A percentile compares a stretch with the other conserved stretches of the same genome.
phyloP scores from a whole-genome alignment of 108 stramenopile species.

The Epithemia pelagica region DNA sequence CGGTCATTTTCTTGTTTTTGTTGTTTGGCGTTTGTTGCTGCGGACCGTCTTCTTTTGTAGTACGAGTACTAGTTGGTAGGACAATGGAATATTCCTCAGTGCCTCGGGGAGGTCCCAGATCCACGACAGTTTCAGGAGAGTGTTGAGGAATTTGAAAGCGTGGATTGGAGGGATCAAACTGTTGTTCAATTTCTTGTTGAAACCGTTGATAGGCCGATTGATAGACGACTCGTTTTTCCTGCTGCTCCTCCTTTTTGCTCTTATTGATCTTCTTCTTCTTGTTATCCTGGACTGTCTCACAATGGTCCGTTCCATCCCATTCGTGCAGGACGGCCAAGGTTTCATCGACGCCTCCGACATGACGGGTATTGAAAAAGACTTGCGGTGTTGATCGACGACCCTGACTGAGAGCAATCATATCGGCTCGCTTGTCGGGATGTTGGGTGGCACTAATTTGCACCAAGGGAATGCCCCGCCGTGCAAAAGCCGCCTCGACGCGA shows the following conservation, averaged over 20 bases:
- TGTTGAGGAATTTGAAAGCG: neutral
- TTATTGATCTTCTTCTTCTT: too few relatives aligned
- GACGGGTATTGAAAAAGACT: slow-evolving; percentile 37
- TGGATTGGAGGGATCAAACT: neutral
- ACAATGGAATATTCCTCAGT: neutral
- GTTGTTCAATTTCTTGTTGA: neutral
- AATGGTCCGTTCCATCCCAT: too few relatives aligned
- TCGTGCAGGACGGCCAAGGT: slow-evolving; percentile 19
- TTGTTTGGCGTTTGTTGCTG: too few relatives aligned
- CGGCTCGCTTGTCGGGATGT: slow-evolving; percentile 26
- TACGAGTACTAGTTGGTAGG: neutral
- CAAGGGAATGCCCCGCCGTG: slow-evolving; percentile 26
- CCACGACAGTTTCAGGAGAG: neutral
- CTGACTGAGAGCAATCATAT: slow-evolving; percentile 25
- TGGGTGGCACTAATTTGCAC: slow-evolving; percentile 26
- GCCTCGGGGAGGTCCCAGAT: neutral
- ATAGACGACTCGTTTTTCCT: neutral
- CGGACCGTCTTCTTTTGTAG: too few relatives aligned
- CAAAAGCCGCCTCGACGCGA: slow-evolving; percentile 24
- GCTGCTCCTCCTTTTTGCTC: too few relatives aligned
- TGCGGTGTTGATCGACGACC: slow-evolving; percentile 35
- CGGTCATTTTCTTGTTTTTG: slow-evolving; percentile 11
- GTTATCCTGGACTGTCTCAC: too few relatives aligned
- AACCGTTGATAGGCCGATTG: neutral
- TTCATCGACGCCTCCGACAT: slow-evolving; percentile 46